Conservation (phyloP, 164 flowering plant genomes). For the Vitis vinifera region DNA sequence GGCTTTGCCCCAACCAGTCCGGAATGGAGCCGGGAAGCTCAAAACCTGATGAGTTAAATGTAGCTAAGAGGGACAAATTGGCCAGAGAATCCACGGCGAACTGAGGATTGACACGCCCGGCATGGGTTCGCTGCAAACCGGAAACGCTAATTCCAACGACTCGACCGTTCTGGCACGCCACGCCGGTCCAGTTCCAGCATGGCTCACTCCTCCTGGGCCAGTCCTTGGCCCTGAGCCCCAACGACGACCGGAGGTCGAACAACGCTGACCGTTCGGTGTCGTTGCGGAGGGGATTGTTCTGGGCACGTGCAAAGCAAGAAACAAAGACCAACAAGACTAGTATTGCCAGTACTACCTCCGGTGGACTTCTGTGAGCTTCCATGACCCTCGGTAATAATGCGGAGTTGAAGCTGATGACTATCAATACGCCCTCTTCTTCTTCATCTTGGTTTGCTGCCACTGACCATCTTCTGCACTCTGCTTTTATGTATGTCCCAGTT, state of each 20-base stretch:
- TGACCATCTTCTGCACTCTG: background rate
- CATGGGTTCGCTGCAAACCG: slow-evolving; percentile 55
- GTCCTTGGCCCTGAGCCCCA: slow-evolving; percentile 34
- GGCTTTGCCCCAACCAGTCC: slow-evolving; percentile 54
- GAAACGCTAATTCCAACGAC: slow-evolving; percentile 53
- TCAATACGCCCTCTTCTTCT: background rate
- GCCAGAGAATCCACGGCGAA: slow-evolving; percentile 60
- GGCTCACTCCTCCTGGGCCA: slow-evolving; percentile 54
- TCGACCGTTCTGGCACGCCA: slow-evolving; percentile 48
- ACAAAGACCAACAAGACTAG: background rate
- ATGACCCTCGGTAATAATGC: slow-evolving; percentile 7
- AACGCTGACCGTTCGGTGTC: slow-evolving; percentile 33
- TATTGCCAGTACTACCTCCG: background rate
- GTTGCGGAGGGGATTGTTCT: slow-evolving; percentile 18
- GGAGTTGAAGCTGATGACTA: background rate
- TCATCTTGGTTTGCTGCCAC: background rate
- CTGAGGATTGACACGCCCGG: slow-evolving; percentile 41
- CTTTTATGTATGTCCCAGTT: background rate
- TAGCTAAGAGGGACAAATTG: slow-evolving; percentile 47
- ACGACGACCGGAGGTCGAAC: slow-evolving; percentile 40
- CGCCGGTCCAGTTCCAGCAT: slow-evolving; percentile 62
- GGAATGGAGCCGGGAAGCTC: slow-evolving; percentile 72
- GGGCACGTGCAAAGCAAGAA: slow-evolving; percentile 20
- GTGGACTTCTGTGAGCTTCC: slow-evolving; percentile 3
- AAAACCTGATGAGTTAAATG: slow-evolving; percentile 70